Evolutionary conservation across 176 grass and related monocot species (phyloP).

Genomic region (Eleusine indica): DNA sequence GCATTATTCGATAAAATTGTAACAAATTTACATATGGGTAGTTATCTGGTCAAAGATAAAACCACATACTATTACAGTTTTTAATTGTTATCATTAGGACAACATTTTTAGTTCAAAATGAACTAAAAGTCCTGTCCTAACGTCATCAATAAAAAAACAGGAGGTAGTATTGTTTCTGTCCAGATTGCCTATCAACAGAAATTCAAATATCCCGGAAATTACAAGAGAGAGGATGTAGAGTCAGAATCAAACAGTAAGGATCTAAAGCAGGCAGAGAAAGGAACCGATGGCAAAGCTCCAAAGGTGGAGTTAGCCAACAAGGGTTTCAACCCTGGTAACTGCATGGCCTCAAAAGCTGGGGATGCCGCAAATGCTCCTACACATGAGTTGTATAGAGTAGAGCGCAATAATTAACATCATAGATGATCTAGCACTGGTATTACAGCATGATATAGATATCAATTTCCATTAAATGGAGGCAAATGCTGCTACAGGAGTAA

Average conservation of each 20-base stretch:
- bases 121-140: no score
- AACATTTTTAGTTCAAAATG: no score
- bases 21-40: background rate
- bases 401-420: background rate
- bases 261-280: no score
- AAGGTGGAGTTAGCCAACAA: no score
- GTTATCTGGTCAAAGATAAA: constrained; percentile 16
- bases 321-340: no score
- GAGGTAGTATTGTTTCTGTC: background rate
- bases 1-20: background rate
- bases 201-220: constrained; percentile 11
- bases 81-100: no score
- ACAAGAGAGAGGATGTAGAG: background rate
- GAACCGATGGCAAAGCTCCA: no score
- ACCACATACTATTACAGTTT: background rate
- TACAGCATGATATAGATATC: constrained; percentile 23
- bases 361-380: background rate
- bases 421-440: constrained; percentile 27
- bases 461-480: constrained; percentile 6
- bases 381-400: background rate
- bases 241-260: constrained; percentile 15
- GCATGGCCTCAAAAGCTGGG: no score
- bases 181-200: constrained; percentile 7
- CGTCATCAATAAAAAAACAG: no score
- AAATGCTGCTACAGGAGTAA: constrained; percentile 6